Conservation (phyloP, 169 alveolate genomes). For the Plasmodium relictum region DNA sequence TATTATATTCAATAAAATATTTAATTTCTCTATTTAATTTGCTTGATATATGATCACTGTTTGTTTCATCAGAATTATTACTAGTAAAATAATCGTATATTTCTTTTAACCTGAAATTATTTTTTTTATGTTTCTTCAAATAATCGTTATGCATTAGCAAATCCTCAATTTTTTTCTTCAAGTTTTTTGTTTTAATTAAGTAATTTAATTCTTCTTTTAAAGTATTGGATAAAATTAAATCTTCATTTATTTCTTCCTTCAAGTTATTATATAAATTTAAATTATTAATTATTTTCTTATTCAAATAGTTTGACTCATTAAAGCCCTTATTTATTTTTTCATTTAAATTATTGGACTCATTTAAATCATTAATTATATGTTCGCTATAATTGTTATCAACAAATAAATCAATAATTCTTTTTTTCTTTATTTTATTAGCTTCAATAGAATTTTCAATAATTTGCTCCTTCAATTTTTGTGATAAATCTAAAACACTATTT, state of each 20-base stretch:
- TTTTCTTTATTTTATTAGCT: conserved; percentile 17
- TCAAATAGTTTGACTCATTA: conserved; percentile 6
- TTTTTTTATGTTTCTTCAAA: conserved; percentile 1
- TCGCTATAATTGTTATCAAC: conserved; percentile 52
- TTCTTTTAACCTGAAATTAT: background rate
- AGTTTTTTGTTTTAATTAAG: conserved; percentile 42
- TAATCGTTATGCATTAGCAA: background rate
- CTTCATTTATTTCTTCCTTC: conserved; percentile 37
- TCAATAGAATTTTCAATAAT: conserved; percentile 25
- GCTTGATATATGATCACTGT: background rate
- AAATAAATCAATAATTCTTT: conserved; percentile 42
- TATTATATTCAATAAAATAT: conserved; percentile 36
- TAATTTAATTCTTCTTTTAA: conserved; percentile 43
- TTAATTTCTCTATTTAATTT: conserved; percentile 26
- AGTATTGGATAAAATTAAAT: conserved; percentile 8
- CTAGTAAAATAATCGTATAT: background rate
- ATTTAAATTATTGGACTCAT: conserved; percentile 14
- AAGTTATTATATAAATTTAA: conserved; percentile 29
- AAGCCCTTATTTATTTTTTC: conserved; percentile 17
- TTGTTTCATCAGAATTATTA: background rate
- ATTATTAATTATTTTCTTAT: conserved; percentile 1
- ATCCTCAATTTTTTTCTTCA: conserved; percentile 2
- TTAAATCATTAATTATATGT: conserved; percentile 16
- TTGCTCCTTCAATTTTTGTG: conserved; percentile 7
- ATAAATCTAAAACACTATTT: background rate